Conservation (phyloP, 1,139 yeast species). For the Meyerozyma elateridarum region DNA sequence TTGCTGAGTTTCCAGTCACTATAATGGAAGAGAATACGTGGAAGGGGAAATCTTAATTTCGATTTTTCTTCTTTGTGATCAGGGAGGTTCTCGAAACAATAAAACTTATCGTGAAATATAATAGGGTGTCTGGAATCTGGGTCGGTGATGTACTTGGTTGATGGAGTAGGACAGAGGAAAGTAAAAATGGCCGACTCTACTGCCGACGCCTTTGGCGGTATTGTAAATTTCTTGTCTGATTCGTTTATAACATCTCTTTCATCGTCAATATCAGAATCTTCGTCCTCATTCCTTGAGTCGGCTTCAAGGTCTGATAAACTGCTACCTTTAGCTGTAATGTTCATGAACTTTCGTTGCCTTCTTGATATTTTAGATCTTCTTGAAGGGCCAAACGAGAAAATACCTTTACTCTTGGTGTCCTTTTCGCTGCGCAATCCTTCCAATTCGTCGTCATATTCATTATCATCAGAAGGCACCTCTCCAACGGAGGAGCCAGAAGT, state of each 20-base stretch:
- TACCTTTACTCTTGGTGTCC: not conserved
- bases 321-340: conserved; percentile 3
- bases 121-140: conserved; percentile 47
- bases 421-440: conserved; percentile 1
- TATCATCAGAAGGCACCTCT: conserved; percentile 2
- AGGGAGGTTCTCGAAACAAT: conserved; percentile 64
- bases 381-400: not conserved
- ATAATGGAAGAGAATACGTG: conserved; percentile 13
- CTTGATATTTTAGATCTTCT: not conserved
- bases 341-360: not conserved
- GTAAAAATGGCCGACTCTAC: conserved; percentile 42
- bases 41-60: conserved; percentile 1
- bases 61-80: conserved; percentile 1
- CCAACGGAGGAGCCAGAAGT: not conserved
- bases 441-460: conserved; percentile 1
- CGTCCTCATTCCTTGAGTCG: not conserved
- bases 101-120: conserved; percentile 77
- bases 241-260: no score
- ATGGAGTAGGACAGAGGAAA: conserved; percentile 41
- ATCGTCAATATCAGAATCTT: not conserved
- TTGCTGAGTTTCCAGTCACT: conserved; percentile 22
- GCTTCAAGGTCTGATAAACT: not conserved
- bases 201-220: conserved; percentile 44
- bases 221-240: conserved; percentile 13
- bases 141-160: conserved; percentile 25